Conservation (phyloP, 495 filamentous ascomycete genomes). For the Penicillium ochrochloron region DNA sequence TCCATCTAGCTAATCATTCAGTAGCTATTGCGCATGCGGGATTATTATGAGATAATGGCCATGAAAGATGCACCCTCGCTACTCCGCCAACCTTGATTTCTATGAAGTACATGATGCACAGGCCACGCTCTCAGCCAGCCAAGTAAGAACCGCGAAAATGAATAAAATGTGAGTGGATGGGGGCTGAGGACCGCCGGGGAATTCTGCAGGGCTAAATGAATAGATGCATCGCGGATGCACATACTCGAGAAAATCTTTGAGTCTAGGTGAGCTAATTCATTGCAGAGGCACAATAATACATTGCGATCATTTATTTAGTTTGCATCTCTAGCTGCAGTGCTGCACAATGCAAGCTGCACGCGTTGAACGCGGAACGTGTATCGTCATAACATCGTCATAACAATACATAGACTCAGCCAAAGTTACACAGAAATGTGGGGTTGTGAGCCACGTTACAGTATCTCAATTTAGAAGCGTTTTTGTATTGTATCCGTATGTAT, state of each 20-base stretch:
- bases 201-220: background rate
- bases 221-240: background rate
- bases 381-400: no score
- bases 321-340: background rate
- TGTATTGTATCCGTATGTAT: background rate
- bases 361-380: no score
- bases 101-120: background rate
- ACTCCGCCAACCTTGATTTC: background rate
- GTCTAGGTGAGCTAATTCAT: background rate
- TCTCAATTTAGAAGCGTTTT: background rate
- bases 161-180: background rate
- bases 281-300: background rate
- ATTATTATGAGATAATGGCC: background rate
- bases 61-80: background rate
- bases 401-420: no score
- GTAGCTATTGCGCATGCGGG: background rate
- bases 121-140: background rate
- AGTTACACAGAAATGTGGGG: no score
- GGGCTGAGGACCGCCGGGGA: background rate
- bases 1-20: background rate
- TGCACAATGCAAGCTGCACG: background rate
- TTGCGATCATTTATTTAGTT: background rate
- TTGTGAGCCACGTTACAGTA: background rate
- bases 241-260: background rate
- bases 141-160: background rate